Conservation (phyloP, 768 basidiomycete species). For the Lepiota subincarnata region DNA sequence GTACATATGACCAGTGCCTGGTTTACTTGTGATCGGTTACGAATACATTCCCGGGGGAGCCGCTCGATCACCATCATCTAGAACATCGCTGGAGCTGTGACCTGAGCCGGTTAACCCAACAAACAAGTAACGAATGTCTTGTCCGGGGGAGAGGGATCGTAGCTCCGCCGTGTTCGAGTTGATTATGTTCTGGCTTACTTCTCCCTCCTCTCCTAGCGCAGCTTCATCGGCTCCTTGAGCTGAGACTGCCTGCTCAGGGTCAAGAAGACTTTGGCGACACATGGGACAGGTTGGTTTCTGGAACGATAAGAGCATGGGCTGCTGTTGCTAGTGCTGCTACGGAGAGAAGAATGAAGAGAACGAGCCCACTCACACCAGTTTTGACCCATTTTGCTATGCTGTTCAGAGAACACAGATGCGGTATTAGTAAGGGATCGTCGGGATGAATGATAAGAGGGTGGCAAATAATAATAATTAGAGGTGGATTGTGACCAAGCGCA, state of each 20-base stretch:
- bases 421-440: conserved; percentile 3
- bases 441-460: background rate
- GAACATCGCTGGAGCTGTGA: background rate
- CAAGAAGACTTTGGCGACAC: conserved; percentile 14
- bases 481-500: background rate
- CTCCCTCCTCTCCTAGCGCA: too few relatives aligned
- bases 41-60: conserved; percentile 60
- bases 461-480: background rate
- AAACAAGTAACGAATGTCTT: background rate
- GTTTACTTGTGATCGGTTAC: conserved; percentile 20
- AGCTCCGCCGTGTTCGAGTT: background rate
- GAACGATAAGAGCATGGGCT: background rate
- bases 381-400: conserved; percentile 65
- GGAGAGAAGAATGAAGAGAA: background rate
- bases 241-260: conserved; percentile 11
- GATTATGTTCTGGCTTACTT: too few relatives aligned
- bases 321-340: background rate
- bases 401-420: background rate
- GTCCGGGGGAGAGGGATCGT: background rate
- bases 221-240: background rate
- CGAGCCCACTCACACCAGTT: conserved; percentile 42
- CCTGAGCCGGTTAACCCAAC: background rate
- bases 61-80: conserved; percentile 23
- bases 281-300: conserved; percentile 16
- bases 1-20: background rate